phyloP scores from a whole-genome alignment of 495 filamentous ascomycete species.

The Penicillium waksmanii region DNA sequence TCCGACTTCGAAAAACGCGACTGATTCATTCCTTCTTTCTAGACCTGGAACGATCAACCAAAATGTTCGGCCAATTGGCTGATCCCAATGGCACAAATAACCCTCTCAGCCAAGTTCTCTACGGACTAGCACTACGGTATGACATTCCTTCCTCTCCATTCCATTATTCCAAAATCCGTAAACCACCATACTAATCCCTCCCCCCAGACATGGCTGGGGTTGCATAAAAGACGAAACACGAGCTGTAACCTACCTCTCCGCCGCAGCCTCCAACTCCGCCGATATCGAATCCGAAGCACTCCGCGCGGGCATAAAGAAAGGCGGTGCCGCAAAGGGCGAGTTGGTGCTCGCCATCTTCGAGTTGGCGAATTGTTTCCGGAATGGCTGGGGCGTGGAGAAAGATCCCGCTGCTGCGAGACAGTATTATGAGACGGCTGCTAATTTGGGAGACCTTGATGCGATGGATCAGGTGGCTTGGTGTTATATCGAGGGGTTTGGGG shows the following conservation, averaged over 20 bases:
- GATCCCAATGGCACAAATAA: constrained; percentile 87
- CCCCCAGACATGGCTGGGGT: constrained; percentile 88
- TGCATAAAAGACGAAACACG: constrained; percentile 69
- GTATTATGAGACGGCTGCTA: constrained; percentile 97
- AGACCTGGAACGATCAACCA: constrained; percentile 73
- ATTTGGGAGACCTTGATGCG: constrained; percentile 93
- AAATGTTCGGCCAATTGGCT: constrained; percentile 84
- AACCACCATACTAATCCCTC: background rate
- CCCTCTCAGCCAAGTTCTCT: constrained; percentile 92
- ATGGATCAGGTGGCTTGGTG: constrained; percentile 98
- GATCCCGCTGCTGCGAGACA: constrained; percentile 87
- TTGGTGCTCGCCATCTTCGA: constrained; percentile 98
- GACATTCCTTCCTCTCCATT: background rate
- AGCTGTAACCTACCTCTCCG: constrained; percentile 81
- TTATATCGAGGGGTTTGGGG: constrained; percentile 91
- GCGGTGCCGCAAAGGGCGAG: constrained; percentile 94
- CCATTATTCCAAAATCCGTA: no score
- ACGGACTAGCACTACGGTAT: constrained; percentile 89
- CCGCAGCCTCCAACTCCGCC: constrained; percentile 90
- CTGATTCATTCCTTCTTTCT: background rate
- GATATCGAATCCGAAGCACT: constrained; percentile 82
- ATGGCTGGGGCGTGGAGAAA: constrained; percentile 92
- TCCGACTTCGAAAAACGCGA: background rate
- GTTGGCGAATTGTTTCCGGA: constrained; percentile 88
- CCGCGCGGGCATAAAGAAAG: constrained; percentile 84